A percentile compares a stretch with the other conserved stretches of the same genome.
These are phyloP conservation scores for Bacidia rubella DNA, from an alignment of 495 filamentous ascomycete species.

Conservation along the genomic window DNA sequence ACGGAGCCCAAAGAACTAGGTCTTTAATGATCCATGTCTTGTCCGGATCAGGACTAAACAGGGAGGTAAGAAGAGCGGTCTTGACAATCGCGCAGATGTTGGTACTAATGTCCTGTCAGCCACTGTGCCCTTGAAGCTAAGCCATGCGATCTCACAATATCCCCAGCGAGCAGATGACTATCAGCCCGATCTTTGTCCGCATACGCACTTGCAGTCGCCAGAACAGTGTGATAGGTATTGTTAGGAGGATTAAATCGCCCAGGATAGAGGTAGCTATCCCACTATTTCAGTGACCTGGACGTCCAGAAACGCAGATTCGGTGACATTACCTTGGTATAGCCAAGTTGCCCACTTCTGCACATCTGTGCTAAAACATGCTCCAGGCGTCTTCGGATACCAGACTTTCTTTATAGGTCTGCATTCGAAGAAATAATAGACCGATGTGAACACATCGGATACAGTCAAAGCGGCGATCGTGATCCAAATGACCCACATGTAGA, in stretches of 20 bases:
- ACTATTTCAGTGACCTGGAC: neutral
- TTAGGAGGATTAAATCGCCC: conserved; percentile 2
- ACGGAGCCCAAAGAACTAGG: conserved; percentile 9
- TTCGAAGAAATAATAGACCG: conserved; percentile 10
- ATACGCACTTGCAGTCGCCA: conserved; percentile 9
- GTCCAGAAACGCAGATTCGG: too few species aligned
- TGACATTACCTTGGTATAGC: conserved; percentile 9
- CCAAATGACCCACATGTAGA: conserved; percentile 7
- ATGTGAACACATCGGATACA: conserved; percentile 7
- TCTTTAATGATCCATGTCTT: conserved; percentile 9
- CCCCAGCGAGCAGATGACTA: conserved; percentile 6
- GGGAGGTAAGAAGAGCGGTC: conserved; percentile 1
- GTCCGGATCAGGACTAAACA: conserved; percentile 4
- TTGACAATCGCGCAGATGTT: conserved; percentile 9
- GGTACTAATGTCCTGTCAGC: neutral
- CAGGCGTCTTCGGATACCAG: conserved; percentile 2
- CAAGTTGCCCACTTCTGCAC: conserved; percentile 1
- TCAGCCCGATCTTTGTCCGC: conserved; percentile 6
- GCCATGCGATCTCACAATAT: conserved; percentile 1
- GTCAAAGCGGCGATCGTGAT: conserved; percentile 2
- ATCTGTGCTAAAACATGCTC: neutral
- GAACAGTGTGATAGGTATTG: conserved; percentile 5
- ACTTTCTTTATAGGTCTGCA: conserved; percentile 8
- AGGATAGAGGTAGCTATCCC: conserved; percentile 4
- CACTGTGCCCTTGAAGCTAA: neutral